phyloP scores from a whole-genome alignment of 495 filamentous ascomycete species.

The Saxophila tyrrhenica region DNA sequence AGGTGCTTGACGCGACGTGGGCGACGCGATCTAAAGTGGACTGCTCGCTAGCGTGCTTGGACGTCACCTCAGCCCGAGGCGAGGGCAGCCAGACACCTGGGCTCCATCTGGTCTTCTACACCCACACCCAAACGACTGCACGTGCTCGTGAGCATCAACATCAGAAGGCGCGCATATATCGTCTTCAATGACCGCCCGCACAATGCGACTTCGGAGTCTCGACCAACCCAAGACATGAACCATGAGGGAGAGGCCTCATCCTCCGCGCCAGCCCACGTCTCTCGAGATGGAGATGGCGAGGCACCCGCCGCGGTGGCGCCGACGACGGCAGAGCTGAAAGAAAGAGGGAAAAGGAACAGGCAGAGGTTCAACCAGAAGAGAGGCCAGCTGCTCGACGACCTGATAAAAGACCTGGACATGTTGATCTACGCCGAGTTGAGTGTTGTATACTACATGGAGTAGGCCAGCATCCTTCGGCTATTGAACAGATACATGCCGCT shows the following conservation, averaged over 20 bases:
- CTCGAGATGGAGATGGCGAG: slow-evolving; percentile 2
- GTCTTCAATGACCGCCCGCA: not conserved
- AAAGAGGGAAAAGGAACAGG: slow-evolving; percentile 28
- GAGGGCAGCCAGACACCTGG: too few relatives aligned
- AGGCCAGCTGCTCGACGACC: slow-evolving; percentile 52
- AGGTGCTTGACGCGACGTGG: not conserved
- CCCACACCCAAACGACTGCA: too few relatives aligned
- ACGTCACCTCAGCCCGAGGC: too few relatives aligned
- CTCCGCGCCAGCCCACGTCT: slow-evolving; percentile 31
- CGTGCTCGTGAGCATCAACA: too few relatives aligned
- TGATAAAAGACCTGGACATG: slow-evolving; percentile 65
- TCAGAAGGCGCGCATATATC: not conserved
- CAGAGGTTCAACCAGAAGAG: slow-evolving; percentile 40
- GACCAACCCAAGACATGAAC: slow-evolving; percentile 40
- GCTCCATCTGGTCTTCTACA: too few relatives aligned
- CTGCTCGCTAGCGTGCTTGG: too few relatives aligned
- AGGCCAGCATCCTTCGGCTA: slow-evolving; percentile 22
- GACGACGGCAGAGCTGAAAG: slow-evolving; percentile 6
- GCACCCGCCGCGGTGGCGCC: slow-evolving; percentile 1
- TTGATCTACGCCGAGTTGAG: slow-evolving; percentile 72
- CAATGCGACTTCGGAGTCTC: not conserved
- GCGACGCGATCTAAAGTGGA: not conserved
- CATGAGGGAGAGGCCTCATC: slow-evolving; percentile 44
- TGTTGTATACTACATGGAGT: slow-evolving; percentile 88
- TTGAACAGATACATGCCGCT: slow-evolving; percentile 5